Percentiles rank a stretch among this genome's conserved stretches.
These are phyloP conservation scores for Saccharomyces eubayanus DNA, from an alignment of 805 yeast genomes.

Conservation along the genomic window DNA sequence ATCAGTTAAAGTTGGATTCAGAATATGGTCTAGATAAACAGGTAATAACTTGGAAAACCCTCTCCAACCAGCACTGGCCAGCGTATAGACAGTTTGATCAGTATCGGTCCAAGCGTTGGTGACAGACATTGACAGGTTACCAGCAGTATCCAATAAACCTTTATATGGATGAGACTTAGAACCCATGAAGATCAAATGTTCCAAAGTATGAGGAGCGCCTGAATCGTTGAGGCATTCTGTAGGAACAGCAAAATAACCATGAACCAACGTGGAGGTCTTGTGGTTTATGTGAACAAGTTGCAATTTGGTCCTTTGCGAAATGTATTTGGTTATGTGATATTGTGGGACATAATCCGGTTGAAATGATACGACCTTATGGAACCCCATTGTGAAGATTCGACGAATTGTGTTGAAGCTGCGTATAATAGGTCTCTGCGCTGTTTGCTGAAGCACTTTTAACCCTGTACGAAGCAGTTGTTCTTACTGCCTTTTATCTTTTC, in stretches of 20 bases:
- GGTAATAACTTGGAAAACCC: slow-evolving; percentile 83
- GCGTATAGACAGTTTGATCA: slow-evolving; percentile 89
- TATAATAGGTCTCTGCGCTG: neutral
- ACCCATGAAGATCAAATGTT: slow-evolving; percentile 93
- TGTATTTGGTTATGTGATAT: slow-evolving; percentile 58
- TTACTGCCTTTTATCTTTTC: neutral
- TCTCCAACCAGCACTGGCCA: slow-evolving; percentile 92
- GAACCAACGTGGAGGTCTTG: slow-evolving; percentile 78
- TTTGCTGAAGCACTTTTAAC: neutral
- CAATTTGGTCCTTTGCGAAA: slow-evolving; percentile 70
- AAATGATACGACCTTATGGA: slow-evolving; percentile 42
- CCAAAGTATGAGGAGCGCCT: slow-evolving; percentile 93
- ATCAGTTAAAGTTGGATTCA: slow-evolving; percentile 79
- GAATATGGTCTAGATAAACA: slow-evolving; percentile 78
- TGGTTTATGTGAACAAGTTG: slow-evolving; percentile 63
- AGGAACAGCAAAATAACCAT: slow-evolving; percentile 93
- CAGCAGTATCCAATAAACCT: slow-evolving; percentile 80
- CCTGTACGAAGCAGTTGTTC: neutral
- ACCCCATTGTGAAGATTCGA: slow-evolving; percentile 20
- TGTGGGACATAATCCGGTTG: slow-evolving; percentile 72
- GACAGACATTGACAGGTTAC: slow-evolving; percentile 71
- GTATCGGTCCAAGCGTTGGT: slow-evolving; percentile 98
- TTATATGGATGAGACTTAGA: slow-evolving; percentile 82
- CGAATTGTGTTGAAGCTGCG: neutral
- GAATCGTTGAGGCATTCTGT: slow-evolving; percentile 82